These are phyloP conservation scores for Cordyceps cateniannulata DNA, from an alignment of 2,329 filamentous ascomycete genomes.

Conservation along the genomic window DNA sequence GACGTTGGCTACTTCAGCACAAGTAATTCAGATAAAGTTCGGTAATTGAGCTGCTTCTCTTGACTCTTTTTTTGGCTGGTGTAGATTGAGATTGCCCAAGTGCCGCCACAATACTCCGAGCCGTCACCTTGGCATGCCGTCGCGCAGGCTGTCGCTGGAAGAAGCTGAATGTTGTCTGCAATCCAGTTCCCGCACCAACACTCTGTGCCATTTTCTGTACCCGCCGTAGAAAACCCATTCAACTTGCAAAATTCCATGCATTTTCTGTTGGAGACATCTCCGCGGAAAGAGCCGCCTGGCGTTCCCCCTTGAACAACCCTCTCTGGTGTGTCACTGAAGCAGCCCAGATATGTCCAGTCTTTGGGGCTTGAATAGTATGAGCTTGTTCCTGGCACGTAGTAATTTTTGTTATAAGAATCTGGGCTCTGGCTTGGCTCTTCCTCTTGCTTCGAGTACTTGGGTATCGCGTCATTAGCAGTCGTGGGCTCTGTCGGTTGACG, in stretches of 20 bases:
- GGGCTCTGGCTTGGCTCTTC: neutral
- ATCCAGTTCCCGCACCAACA: constrained; percentile 42
- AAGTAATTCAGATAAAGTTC: constrained; percentile 1
- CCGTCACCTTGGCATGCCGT: constrained; percentile 17
- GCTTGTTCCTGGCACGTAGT: neutral
- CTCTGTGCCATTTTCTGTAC: constrained; percentile 42
- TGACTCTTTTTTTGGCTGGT: neutral
- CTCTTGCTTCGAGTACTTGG: neutral
- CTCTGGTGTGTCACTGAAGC: constrained; percentile 22
- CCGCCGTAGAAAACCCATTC: constrained; percentile 37
- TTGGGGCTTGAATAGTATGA: neutral
- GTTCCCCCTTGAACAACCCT: constrained; percentile 16
- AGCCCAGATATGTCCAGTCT: constrained; percentile 26
- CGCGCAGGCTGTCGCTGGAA: constrained; percentile 21
- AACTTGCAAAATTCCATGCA: constrained; percentile 42
- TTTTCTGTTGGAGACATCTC: constrained; percentile 40
- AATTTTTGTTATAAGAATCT: neutral
- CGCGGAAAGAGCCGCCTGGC: constrained; percentile 21
- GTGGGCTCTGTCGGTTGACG: neutral
- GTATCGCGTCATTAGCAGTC: neutral
- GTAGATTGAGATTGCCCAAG: constrained; percentile 22
- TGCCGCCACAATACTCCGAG: constrained; percentile 20
- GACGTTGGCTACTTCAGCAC: neutral
- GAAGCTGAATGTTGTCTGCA: constrained; percentile 18
- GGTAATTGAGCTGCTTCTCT: neutral